Evolutionary conservation across 371 early-diverging fungal genomes (phyloP), one percentile per base, ranked within the genome.

Genomic region (Choanephora cucurbitarum): DNA sequence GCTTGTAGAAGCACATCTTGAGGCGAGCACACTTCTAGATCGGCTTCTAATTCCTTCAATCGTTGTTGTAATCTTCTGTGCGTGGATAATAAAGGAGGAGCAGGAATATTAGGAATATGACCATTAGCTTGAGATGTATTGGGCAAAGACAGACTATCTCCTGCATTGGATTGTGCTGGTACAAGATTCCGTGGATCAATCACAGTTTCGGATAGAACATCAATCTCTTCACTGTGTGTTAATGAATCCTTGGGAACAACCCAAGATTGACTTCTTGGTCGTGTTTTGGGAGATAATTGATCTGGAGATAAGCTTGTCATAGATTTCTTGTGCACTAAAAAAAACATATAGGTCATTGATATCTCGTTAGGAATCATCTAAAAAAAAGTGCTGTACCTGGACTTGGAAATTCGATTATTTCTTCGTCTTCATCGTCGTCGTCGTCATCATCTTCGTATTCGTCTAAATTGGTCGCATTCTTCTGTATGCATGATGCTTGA

Each of bases 391-490:
- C 8, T 33, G 3, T 24, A 3, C 15, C 7, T 44, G n/a, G 10
- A 34, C 50, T 40, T 41, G 31, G 28, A 50, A 66, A 66, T 37
- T 69, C 66, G 19, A 66, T 47, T 7, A 62, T 48, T 15, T 69
- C 58, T 44, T 72, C 71, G 32, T 53, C 63, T 10, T 75, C 71
- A n/a, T 69, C 65, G 11, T 77, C 78, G 13, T 75, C 67, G 8
- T 79, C 79, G 7, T 77, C 74, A 14, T 82, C 80, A 24, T n/a
- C n/a, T n/a, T 70, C 77, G 11, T 62, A 72, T 23, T 73, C 79
- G 15, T 70, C 67, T 10, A 56, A 64, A 32, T 64, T 66, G 14
- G 14, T n/a, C n/a, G n/a, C n/a, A n/a, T n/a, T n/a, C n/a, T n/a
- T n/a, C n/a, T n/a, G 14, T 32, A 14, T 43, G n/a, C 62, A 64